Percentiles rank a stretch among this genome's conserved stretches.
Evolutionary conservation across 2,329 filamentous ascomycete species (phyloP).

Genomic region (Calycina herbarum): DNA sequence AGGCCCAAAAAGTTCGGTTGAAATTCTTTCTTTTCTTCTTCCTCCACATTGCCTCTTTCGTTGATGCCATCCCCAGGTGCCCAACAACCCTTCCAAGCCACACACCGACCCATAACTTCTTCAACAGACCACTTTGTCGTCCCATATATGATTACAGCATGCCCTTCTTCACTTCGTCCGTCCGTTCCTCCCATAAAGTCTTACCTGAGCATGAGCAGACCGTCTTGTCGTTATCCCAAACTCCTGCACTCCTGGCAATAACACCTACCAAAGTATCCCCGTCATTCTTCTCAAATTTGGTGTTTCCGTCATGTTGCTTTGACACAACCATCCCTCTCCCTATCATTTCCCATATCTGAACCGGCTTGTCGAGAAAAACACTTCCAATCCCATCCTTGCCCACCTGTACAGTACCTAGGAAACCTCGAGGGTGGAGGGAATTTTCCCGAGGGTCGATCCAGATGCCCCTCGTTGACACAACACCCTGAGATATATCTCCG

Average conservation of each 20-base stretch:
- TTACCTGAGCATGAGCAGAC: conserved; percentile 98
- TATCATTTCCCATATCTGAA: conserved; percentile 95
- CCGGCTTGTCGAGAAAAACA: conserved; percentile 76
- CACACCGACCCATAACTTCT: conserved; percentile 19
- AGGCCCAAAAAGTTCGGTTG: conserved; percentile 15
- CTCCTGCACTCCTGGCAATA: conserved; percentile 91
- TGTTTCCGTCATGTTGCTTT: conserved; percentile 59
- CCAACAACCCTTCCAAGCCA: conserved; percentile 10
- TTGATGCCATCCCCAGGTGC: conserved; percentile 3
- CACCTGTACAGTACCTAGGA: conserved; percentile 75
- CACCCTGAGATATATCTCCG: conserved; percentile 83
- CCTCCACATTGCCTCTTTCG: conserved; percentile 18
- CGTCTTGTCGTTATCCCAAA: conserved; percentile 98
- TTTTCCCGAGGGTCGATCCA: conserved; percentile 56
- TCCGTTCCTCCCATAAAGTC: conserved; percentile 95
- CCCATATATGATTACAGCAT: conserved; percentile 66
- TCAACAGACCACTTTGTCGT: conserved; percentile 16
- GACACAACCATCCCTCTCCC: conserved; percentile 89
- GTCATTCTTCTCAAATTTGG: conserved; percentile 67
- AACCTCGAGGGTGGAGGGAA: conserved; percentile 52
- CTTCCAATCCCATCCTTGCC: conserved; percentile 73
- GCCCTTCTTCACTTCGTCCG: conserved; percentile 83
- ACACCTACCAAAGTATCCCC: conserved; percentile 87
- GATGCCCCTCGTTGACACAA: conserved; percentile 77
- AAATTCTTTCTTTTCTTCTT: conserved; percentile 18